Percentiles rank a stretch among this genome's conserved stretches.
phyloP scores from a whole-genome alignment of 2,329 filamentous ascomycete genomes.

The Botryotinia globosa region DNA sequence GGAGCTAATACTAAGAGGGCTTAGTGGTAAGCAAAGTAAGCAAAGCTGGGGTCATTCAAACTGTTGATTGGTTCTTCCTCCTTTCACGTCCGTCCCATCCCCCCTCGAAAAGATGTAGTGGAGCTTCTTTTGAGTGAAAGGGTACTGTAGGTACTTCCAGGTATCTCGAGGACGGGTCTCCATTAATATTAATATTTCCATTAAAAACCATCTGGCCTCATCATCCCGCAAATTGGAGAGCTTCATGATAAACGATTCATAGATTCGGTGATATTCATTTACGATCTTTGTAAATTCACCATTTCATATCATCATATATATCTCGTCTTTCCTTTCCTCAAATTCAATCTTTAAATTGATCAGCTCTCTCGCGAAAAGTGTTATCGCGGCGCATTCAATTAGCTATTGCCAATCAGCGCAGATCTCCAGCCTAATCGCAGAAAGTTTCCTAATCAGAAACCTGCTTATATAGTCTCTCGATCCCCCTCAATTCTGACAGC shows the following conservation, averaged over 20 bases:
- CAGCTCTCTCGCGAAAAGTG: neutral
- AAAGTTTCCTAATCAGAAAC: neutral
- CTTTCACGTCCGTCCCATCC: neutral
- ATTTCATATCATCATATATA: neutral
- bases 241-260: neutral
- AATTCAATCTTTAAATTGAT: neutral
- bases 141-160: neutral
- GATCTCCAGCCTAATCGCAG: conserved; percentile 10
- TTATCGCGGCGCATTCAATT: conserved; percentile 18
- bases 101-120: neutral
- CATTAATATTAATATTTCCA: neutral
- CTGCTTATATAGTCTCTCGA: neutral
- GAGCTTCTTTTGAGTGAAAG: neutral
- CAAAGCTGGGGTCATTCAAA: neutral
- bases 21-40: neutral
- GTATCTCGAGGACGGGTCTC: neutral
- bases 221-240: neutral
- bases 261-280: neutral
- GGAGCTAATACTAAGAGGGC: neutral
- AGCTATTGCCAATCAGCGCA: neutral
- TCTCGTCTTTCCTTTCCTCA: neutral
- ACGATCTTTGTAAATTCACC: neutral
- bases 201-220: conserved; percentile 10
- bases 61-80: neutral
- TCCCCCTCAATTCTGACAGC: neutral